Evolutionary conservation across 225 moss, liverwort and hornwort genomes (phyloP).

Genomic region (Polytrichum commune): DNA sequence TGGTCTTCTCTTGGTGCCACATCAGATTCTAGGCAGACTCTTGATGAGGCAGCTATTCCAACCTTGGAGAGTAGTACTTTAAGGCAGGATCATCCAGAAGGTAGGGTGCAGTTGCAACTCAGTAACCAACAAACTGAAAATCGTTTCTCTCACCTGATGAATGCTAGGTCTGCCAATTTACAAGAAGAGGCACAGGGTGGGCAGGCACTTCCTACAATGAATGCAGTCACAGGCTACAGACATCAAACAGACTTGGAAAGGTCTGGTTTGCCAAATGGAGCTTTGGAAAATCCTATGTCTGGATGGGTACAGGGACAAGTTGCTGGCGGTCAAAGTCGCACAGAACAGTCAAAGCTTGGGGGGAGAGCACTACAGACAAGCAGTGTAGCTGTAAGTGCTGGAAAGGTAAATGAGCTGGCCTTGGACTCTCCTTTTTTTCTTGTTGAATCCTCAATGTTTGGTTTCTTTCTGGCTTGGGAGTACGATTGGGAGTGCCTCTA

Average conservation of each 20-base stretch:
- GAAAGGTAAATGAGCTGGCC: conserved; percentile 29
- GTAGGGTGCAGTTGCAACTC: conserved; percentile 52
- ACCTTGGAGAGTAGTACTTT: conserved; percentile 23
- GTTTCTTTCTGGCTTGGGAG: neutral
- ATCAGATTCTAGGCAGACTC: conserved; percentile 38
- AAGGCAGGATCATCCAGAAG: conserved; percentile 33
- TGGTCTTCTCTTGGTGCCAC: conserved; percentile 21
- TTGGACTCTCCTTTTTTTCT: neutral
- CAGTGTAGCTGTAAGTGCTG: conserved; percentile 32
- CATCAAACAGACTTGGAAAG: conserved; percentile 30
- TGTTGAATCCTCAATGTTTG: neutral
- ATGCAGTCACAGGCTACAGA: conserved; percentile 35
- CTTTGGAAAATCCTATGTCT: conserved; percentile 40
- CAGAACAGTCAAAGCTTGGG: conserved; percentile 48
- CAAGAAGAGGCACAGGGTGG: conserved; percentile 37
- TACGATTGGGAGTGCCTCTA: too few relatives aligned
- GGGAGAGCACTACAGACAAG: conserved; percentile 33
- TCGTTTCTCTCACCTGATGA: conserved; percentile 29
- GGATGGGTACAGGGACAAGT: conserved; percentile 69
- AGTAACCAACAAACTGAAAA: conserved; percentile 51
- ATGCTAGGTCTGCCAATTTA: conserved; percentile 26
- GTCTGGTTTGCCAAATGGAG: conserved; percentile 35
- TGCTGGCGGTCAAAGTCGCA: conserved; percentile 38
- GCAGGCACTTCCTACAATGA: conserved; percentile 30
- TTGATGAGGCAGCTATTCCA: conserved; percentile 30